These are phyloP conservation scores for Yamadazyma diddensiae DNA, from an alignment of 1,139 yeast species.

Conservation along the genomic window DNA sequence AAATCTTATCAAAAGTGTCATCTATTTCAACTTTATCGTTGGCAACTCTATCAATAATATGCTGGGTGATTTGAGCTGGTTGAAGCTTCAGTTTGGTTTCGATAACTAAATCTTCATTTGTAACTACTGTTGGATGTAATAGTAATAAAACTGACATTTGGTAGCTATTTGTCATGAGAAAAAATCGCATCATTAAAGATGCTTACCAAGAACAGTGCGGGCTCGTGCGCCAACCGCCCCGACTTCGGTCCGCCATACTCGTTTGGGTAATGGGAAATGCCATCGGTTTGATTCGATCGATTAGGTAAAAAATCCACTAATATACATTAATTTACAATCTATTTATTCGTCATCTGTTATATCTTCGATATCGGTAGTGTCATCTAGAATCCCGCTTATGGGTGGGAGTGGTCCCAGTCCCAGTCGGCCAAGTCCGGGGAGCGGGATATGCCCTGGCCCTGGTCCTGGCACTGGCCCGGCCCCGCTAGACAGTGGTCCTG, in stretches of 20 bases:
- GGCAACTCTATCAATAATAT: slow-evolving; percentile 69
- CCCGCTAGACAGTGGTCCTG: no score
- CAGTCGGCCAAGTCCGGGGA: no score
- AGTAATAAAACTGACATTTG: slow-evolving; percentile 45
- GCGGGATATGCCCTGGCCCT: no score
- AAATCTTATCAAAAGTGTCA: slow-evolving; percentile 46
- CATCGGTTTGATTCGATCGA: slow-evolving; percentile 4
- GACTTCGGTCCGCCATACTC: slow-evolving; percentile 4
- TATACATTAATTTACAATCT: no score
- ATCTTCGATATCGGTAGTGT: slow-evolving; percentile 33
- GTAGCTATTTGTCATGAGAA: slow-evolving; percentile 15
- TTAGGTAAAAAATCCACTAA: no score
- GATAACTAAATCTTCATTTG: slow-evolving; percentile 28
- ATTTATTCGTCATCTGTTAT: slow-evolving; percentile 24
- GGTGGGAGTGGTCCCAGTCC: slow-evolving; percentile 5
- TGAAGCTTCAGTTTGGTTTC: slow-evolving; percentile 8
- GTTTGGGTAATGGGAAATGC: slow-evolving; percentile 2
- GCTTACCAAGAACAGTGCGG: neutral
- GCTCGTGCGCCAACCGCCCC: slow-evolving; percentile 3
- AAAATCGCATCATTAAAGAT: slow-evolving; percentile 3
- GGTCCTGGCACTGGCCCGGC: no score
- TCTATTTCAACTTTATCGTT: slow-evolving; percentile 50
- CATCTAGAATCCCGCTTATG: slow-evolving; percentile 26
- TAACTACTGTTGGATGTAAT: slow-evolving; percentile 72
- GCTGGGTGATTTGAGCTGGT: slow-evolving; percentile 43